These are phyloP conservation scores for Lactarius deliciosus DNA, from an alignment of 768 basidiomycete genomes.

Conservation along the genomic window DNA sequence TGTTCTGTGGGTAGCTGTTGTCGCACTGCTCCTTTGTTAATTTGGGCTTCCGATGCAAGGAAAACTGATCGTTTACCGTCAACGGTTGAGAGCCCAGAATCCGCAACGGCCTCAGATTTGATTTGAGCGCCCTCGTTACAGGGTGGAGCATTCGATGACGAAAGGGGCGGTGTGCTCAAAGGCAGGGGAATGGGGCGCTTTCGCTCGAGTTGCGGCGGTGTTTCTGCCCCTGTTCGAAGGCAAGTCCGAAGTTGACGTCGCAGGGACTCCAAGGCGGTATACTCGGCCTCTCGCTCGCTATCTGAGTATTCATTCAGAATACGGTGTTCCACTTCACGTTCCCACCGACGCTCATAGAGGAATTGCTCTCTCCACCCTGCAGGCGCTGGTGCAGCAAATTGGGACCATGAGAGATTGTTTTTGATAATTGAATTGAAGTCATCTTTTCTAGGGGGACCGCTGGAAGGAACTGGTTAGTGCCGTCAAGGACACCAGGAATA, in stretches of 20 bases:
- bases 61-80: neutral
- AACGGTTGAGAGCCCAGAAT: neutral
- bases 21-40: neutral
- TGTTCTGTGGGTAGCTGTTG: neutral
- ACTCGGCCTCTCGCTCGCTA: slow-evolving; percentile 15
- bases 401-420: slow-evolving; percentile 23
- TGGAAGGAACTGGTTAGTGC: neutral
- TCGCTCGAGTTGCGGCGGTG: slow-evolving; percentile 13
- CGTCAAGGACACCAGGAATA: neutral
- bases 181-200: slow-evolving; percentile 16
- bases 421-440: slow-evolving; percentile 20
- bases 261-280: slow-evolving; percentile 15
- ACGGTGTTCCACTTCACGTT: slow-evolving; percentile 13
- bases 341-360: slow-evolving; percentile 17
- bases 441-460: slow-evolving; percentile 17
- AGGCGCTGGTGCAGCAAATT: slow-evolving; percentile 20
- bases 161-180: neutral
- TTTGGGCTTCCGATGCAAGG: neutral
- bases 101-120: neutral
- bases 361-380: slow-evolving; percentile 22
- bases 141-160: neutral
- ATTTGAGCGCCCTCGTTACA: neutral
- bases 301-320: slow-evolving; percentile 10
- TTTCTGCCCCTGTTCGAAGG: neutral
- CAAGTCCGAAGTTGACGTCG: slow-evolving; percentile 8